A percentile compares a stretch with the other conserved stretches of the same genome.
Evolutionary conservation across 169 alveolate genomes (phyloP).

Genomic region (Condylostoma magnum): DNA sequence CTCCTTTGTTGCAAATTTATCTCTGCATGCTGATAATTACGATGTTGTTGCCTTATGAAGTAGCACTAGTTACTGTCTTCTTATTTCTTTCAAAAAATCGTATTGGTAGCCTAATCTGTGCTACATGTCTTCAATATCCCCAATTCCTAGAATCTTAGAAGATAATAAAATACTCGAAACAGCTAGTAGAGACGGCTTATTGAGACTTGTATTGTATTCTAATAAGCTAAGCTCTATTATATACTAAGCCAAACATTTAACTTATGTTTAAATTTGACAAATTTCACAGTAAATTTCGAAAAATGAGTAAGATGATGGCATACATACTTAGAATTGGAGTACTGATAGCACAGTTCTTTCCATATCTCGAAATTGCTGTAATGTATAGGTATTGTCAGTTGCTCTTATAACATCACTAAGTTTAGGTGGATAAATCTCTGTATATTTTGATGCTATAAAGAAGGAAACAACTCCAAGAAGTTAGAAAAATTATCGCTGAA

Average conservation of each 20-base stretch:
- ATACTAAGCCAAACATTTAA: slow-evolving; percentile 38
- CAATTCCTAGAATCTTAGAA: no score
- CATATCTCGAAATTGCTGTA: slow-evolving; percentile 49
- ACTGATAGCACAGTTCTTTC: slow-evolving; percentile 52
- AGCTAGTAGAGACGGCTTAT: slow-evolving; percentile 39
- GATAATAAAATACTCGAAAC: slow-evolving; percentile 52
- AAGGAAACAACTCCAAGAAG: slow-evolving; percentile 77
- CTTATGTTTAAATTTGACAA: not conserved
- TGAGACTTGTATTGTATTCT: slow-evolving; percentile 40
- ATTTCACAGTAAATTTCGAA: slow-evolving; percentile 44
- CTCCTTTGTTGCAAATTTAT: no score
- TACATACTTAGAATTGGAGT: slow-evolving; percentile 45
- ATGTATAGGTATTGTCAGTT: slow-evolving; percentile 58
- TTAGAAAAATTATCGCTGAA: slow-evolving; percentile 57
- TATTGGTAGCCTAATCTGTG: no score
- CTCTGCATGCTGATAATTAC: no score
- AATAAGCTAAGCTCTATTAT: slow-evolving; percentile 52
- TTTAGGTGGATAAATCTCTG: slow-evolving; percentile 74
- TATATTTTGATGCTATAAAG: slow-evolving; percentile 73
- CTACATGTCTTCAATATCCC: no score
- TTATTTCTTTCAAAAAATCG: no score
- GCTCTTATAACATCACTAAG: slow-evolving; percentile 43
- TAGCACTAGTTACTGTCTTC: no score
- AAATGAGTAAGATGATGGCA: slow-evolving; percentile 59
- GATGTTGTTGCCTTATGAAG: no score